Evolutionary conservation across 192 early-diverging fungal species (phyloP).

Genomic region (Podila clonocystis): DNA sequence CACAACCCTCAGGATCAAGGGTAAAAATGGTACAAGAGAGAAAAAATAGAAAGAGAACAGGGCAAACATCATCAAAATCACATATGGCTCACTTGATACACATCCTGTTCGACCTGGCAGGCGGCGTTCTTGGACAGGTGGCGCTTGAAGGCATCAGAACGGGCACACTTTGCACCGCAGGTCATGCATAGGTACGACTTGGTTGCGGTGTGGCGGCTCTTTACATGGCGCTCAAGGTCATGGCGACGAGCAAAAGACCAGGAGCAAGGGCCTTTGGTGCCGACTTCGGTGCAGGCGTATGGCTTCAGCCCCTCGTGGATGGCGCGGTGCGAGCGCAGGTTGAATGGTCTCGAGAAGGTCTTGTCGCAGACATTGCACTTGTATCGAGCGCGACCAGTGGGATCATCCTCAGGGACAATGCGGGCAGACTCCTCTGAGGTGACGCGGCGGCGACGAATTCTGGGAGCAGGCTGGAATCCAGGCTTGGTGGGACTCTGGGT

Average conservation of each 20-base stretch:
- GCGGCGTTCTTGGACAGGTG: constrained; percentile 19
- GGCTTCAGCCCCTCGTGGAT: constrained; percentile 70
- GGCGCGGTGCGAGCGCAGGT: constrained; percentile 73
- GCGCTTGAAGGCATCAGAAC: constrained; percentile 40
- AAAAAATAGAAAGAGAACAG: constrained; percentile 15
- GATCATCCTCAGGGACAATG: constrained; percentile 24
- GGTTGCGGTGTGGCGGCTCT: constrained; percentile 19
- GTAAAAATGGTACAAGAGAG: constrained; percentile 3
- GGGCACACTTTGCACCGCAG: constrained; percentile 26
- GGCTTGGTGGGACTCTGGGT: constrained; percentile 45
- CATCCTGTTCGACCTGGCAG: constrained; percentile 29
- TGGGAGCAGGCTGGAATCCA: constrained; percentile 34
- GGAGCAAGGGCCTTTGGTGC: constrained; percentile 55
- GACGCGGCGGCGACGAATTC: constrained; percentile 36
- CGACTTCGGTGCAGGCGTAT: constrained; percentile 57
- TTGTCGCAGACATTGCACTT: constrained; percentile 51
- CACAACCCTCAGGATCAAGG: no score
- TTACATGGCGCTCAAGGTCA: constrained; percentile 81
- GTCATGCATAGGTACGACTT: constrained; percentile 27
- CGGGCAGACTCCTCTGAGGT: constrained; percentile 41
- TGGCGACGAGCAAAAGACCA: constrained; percentile 86
- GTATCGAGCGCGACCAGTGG: constrained; percentile 32
- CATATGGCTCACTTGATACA: constrained; percentile 52
- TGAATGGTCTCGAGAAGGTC: constrained; percentile 76
- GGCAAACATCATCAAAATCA: constrained; percentile 39